Evolutionary conservation across 2,329 filamentous ascomycete species (phyloP).

Genomic region (Ophiostoma piceae): DNA sequence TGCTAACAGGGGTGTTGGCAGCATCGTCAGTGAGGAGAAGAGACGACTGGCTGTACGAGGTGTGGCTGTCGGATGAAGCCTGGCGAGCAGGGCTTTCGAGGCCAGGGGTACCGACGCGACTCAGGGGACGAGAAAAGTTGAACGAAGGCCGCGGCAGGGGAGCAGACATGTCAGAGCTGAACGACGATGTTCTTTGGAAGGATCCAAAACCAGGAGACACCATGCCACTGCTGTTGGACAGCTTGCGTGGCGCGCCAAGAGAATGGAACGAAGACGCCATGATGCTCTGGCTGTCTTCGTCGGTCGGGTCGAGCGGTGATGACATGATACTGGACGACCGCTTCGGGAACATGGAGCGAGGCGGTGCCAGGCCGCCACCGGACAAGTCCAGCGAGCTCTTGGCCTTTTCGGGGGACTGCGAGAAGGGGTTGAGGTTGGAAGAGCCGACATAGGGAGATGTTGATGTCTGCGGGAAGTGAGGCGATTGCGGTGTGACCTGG

Average conservation of each 20-base stretch:
- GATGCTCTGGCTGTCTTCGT: conserved; percentile 60
- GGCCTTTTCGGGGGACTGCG: conserved; percentile 43
- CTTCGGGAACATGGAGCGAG: conserved; percentile 45
- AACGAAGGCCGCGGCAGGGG: conserved; percentile 67
- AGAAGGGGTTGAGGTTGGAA: conserved; percentile 22
- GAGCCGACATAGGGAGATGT: conserved; percentile 34
- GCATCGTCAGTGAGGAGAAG: conserved; percentile 60
- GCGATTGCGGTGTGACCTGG: conserved; percentile 13
- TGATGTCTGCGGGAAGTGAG: conserved; percentile 28
- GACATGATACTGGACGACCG: conserved; percentile 57
- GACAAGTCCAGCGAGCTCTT: conserved; percentile 45
- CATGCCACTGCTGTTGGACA: conserved; percentile 63
- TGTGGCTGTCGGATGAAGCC: conserved; percentile 62
- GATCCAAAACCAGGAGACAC: conserved; percentile 55
- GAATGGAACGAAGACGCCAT: conserved; percentile 54
- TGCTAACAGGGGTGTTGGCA: conserved; percentile 64
- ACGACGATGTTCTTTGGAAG: conserved; percentile 73
- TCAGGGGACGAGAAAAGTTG: conserved; percentile 91
- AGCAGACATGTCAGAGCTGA: conserved; percentile 73
- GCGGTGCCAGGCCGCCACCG: conserved; percentile 45
- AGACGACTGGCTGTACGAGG: conserved; percentile 53
- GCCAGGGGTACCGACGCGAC: conserved; percentile 59
- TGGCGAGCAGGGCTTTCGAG: conserved; percentile 57
- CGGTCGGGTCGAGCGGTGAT: conserved; percentile 60
- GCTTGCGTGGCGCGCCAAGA: conserved; percentile 61